phyloP scores from a whole-genome alignment of 768 basidiomycete species.

The Psilocybe tampanensis region DNA sequence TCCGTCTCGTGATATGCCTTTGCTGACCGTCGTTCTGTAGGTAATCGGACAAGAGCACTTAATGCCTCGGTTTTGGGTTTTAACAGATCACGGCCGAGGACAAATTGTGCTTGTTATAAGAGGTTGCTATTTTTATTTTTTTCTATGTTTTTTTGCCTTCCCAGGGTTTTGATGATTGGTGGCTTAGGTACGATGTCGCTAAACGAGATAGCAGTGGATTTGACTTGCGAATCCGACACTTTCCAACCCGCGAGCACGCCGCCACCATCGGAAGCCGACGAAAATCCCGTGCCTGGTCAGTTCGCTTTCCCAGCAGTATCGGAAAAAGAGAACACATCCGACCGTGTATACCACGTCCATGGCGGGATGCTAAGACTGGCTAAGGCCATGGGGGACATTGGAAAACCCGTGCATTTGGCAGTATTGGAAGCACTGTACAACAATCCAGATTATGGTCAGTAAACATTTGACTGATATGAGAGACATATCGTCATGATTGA shows the following conservation, averaged over 20 bases:
- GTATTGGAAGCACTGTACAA: slow-evolving; percentile 67
- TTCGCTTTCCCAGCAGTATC: slow-evolving; percentile 36
- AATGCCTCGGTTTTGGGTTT: slow-evolving; percentile 86
- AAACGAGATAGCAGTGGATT: slow-evolving; percentile 84
- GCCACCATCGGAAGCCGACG: slow-evolving; percentile 30
- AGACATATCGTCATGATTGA: background rate
- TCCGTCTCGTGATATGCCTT: background rate
- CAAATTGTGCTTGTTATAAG: slow-evolving; percentile 79
- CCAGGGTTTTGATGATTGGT: background rate
- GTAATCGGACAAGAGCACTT: slow-evolving; percentile 65
- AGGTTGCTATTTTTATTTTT: slow-evolving; percentile 35
- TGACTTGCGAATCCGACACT: slow-evolving; percentile 76
- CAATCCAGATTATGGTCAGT: slow-evolving; percentile 75
- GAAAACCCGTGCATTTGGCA: slow-evolving; percentile 77
- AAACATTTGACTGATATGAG: background rate
- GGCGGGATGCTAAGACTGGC: slow-evolving; percentile 84
- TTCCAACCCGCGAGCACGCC: slow-evolving; percentile 57
- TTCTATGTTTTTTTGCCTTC: background rate
- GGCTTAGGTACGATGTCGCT: slow-evolving; percentile 76
- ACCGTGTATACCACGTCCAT: slow-evolving; percentile 62
- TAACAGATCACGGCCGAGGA: slow-evolving; percentile 74
- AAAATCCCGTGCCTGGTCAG: slow-evolving; percentile 36
- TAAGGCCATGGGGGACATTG: slow-evolving; percentile 72
- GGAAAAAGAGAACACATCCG: slow-evolving; percentile 22
- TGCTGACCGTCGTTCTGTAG: slow-evolving; percentile 17